phyloP scores from a whole-genome alignment of 345 rosid genomes.

The Hypericum androsaemum region DNA sequence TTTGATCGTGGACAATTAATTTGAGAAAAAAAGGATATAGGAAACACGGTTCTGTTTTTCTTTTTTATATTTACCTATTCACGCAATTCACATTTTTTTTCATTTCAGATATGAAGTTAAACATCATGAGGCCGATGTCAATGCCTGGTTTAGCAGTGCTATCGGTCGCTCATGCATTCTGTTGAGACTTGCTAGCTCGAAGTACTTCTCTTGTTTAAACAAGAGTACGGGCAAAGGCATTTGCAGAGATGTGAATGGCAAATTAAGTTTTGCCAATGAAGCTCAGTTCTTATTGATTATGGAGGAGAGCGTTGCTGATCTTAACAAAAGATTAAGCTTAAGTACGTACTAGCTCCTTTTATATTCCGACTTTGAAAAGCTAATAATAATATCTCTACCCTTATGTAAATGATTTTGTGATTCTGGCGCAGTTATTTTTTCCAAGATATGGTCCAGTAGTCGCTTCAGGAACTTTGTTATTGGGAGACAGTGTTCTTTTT shows the following conservation, averaged over 20 bases:
- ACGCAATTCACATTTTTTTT: slow-evolving; percentile 10
- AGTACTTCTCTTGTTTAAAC: slow-evolving; percentile 24
- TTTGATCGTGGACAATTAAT: too few relatives aligned
- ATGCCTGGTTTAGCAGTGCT: slow-evolving; percentile 72
- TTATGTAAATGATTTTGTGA: background rate
- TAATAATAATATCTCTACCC: background rate
- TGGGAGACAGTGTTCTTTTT: too few relatives aligned
- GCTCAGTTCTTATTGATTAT: slow-evolving; percentile 81
- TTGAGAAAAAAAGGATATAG: background rate
- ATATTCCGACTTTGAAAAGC: background rate
- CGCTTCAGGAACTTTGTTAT: too few relatives aligned
- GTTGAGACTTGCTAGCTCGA: slow-evolving; percentile 36
- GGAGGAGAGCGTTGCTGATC: slow-evolving; percentile 76
- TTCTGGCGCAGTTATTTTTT: too few relatives aligned
- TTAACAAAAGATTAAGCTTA: slow-evolving; percentile 43
- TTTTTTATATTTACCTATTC: background rate
- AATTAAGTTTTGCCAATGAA: slow-evolving; percentile 73
- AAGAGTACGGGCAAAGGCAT: slow-evolving; percentile 25
- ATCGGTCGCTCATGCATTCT: slow-evolving; percentile 63
- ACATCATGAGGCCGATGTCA: slow-evolving; percentile 40
- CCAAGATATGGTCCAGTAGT: too few relatives aligned
- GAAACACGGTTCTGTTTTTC: background rate
- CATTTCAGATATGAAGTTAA: slow-evolving; percentile 43
- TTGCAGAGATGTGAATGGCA: slow-evolving; percentile 59
- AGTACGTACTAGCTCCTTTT: slow-evolving; percentile 29